phyloP scores from a whole-genome alignment of 495 filamentous ascomycete species.

The Paragyromitra xinjiangensis region DNA sequence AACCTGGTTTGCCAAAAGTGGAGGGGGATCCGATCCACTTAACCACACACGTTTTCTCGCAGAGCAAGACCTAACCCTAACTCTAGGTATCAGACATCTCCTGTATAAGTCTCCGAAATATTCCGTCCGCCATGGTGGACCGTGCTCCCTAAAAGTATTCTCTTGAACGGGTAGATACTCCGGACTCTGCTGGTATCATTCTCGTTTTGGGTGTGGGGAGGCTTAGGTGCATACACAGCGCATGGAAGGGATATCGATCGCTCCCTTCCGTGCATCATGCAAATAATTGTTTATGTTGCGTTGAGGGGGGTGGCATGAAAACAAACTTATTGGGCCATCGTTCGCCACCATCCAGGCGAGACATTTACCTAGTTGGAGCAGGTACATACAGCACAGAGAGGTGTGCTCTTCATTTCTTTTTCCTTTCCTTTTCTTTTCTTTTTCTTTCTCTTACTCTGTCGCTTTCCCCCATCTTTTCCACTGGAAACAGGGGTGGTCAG shows the following conservation, averaged over 20 bases:
- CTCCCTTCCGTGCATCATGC: too few species aligned
- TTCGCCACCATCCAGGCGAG: not conserved
- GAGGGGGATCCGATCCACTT: not conserved
- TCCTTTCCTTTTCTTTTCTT: not conserved
- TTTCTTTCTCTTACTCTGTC: too few species aligned
- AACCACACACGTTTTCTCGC: not conserved
- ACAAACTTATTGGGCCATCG: not conserved
- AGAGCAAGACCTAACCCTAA: not conserved
- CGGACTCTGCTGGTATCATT: not conserved
- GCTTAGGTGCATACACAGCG: not conserved
- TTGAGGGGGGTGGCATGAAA: not conserved
- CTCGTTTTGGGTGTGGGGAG: not conserved
- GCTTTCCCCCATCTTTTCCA: not conserved
- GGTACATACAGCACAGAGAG: too few species aligned
- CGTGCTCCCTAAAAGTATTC: too few species aligned
- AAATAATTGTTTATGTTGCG: too few species aligned
- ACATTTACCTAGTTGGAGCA: too few species aligned
- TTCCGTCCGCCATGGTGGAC: too few species aligned
- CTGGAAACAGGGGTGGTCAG: constrained; percentile 16
- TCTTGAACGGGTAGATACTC: too few species aligned
- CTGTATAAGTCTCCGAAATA: too few species aligned
- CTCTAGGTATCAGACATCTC: not conserved
- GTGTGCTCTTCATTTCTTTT: not conserved
- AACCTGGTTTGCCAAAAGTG: not conserved
- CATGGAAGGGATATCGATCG: too few species aligned